Percentiles rank a stretch among this genome's conserved stretches.
These are phyloP conservation scores for Globisporangium irregulare DNA, from an alignment of 352 stramenopile genomes.

Conservation along the genomic window DNA sequence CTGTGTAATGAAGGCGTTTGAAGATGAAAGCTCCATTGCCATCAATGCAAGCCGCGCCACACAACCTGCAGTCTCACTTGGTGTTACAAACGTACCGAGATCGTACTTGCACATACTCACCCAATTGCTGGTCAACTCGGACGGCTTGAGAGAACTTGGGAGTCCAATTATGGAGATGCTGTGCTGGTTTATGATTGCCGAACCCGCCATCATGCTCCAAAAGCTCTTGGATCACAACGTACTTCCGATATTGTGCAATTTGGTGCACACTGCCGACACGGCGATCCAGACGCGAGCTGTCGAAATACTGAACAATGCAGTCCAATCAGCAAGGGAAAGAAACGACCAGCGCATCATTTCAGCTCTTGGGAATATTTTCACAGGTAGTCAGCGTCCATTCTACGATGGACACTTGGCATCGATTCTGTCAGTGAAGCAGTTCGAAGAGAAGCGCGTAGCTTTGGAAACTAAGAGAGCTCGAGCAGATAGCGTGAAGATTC, in stretches of 20 bases:
- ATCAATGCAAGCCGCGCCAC: neutral
- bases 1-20: neutral
- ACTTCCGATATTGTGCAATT: conserved; percentile 5
- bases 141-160: neutral
- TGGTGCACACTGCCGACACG: neutral
- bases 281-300: neutral
- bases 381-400: neutral
- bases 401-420: neutral
- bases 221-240: neutral
- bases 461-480: neutral
- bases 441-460: neutral
- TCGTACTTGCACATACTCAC: neutral
- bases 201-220: neutral
- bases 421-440: neutral
- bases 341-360: neutral
- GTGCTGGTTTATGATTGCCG: neutral
- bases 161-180: neutral
- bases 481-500: neutral
- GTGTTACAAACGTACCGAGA: neutral
- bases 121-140: neutral
- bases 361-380: neutral
- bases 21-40: neutral
- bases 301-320: neutral
- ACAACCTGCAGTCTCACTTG: neutral
- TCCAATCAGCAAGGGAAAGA: no score